Evolutionary conservation across 2,329 filamentous ascomycete species (phyloP).

Genomic region (Curvularia sp.): DNA sequence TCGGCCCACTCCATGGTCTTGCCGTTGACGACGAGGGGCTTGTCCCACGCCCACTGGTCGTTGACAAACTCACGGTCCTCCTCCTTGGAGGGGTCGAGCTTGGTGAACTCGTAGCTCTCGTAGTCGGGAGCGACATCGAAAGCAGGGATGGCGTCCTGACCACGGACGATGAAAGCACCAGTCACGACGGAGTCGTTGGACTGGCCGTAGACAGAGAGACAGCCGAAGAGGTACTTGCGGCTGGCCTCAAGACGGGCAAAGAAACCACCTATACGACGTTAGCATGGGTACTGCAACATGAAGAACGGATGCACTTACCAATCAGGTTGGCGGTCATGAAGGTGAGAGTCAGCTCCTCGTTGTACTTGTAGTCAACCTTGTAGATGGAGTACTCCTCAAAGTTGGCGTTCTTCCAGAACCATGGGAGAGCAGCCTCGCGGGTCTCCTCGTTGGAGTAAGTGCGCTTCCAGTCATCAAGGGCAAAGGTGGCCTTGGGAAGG

Average conservation of each 20-base stretch:
- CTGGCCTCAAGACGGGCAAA: conserved; percentile 95
- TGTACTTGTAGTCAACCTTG: conserved; percentile 98
- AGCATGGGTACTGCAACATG: conserved; percentile 12
- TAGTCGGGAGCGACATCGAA: conserved; percentile 97
- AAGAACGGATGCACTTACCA: conserved; percentile 56
- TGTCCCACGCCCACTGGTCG: conserved; percentile 91
- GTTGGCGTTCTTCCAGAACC: conserved; percentile 98
- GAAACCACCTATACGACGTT: conserved; percentile 71
- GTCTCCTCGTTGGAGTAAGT: conserved; percentile 97
- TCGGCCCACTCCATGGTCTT: conserved; percentile 89
- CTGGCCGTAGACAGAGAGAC: conserved; percentile 84
- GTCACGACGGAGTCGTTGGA: conserved; percentile 89
- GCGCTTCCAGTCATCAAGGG: conserved; percentile 98
- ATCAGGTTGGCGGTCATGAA: conserved; percentile 99
- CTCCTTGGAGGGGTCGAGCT: conserved; percentile 87
- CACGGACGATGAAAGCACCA: conserved; percentile 94
- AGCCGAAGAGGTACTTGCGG: conserved; percentile 97
- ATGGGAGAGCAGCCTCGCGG: conserved; percentile 80
- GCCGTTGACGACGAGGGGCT: conserved; percentile 77
- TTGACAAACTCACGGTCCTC: conserved; percentile 88
- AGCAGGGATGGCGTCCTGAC: conserved; percentile 82
- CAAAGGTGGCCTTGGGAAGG: conserved; percentile 78
- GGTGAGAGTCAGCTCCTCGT: conserved; percentile 92
- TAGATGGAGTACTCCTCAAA: conserved; percentile 96
- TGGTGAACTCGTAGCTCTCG: conserved; percentile 95